Evolutionary conservation across 164 flowering plant genomes (phyloP), one percentile per base, ranked within the genome.

Genomic region (Piper longum): DNA sequence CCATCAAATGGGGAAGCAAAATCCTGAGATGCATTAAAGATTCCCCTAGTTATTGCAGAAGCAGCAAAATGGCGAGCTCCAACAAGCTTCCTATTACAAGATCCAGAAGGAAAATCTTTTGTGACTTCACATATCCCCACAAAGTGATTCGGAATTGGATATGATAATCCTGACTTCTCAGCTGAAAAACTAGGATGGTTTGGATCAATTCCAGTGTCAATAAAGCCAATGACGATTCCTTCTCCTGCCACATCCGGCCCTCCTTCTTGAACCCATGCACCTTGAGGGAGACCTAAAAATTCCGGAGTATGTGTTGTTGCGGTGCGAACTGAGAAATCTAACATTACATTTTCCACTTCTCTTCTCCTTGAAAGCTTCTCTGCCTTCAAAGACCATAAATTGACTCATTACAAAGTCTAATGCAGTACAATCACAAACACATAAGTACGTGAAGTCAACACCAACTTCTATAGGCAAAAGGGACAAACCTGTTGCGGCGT

Each of bases 61-160:
- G 95, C 95, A 0, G 99, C 99, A 78, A 93, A 93, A 81, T 93
- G 99, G 19, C 96, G 96, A 40, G 97, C 97, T 18, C 91, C 99
- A 63, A 93, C 63, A 65, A 93, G 96, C 79, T 93, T 93, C 65
- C 97, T 81, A 73, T 93, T 93, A 81, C 99, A 93, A 7, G 99
- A 93, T 7, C 97, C 97, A 62, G 99, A 88, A 64, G 99, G 99
- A 67, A 93, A 93, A 71, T 93, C 99, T 48, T 62, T 74, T 52
- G 97, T 88, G 56, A 93, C 99, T 74, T 93, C 99, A 76, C 99
- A 93, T 57, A 90, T 75, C 43, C 99, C 99, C 40, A 95, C 73
- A 68, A 83, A 93, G 70, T 80, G 96, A 39, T 72, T 19, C 0
- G 96, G 97, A 59, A 93, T 81, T 18, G 97, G 91, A 75, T 69